A percentile compares a stretch with the other conserved stretches of the same genome.
Evolutionary conservation across 257 asterid genomes (phyloP).

Genomic region (Salvia splendens): DNA sequence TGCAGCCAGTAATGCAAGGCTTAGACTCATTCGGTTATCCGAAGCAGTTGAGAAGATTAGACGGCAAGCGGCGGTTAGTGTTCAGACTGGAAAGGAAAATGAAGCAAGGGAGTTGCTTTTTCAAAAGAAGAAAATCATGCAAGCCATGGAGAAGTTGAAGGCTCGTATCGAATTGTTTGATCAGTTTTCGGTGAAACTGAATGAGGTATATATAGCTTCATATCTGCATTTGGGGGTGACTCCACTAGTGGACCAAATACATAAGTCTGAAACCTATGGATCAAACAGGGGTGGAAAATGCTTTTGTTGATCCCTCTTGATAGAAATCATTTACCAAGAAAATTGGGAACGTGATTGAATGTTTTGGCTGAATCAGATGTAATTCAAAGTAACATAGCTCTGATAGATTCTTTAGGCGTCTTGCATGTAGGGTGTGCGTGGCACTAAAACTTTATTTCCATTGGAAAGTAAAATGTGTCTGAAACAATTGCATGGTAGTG

Average conservation of each 20-base stretch:
- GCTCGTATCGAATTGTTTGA: slow-evolving; percentile 77
- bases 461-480: not conserved
- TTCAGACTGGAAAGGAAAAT: slow-evolving; percentile 72
- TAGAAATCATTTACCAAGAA: slow-evolving; percentile 3
- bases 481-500: not conserved
- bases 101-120: slow-evolving; percentile 77
- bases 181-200: slow-evolving; percentile 67
- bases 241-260: slow-evolving; percentile 2
- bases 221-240: slow-evolving; percentile 19
- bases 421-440: not conserved
- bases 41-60: slow-evolving; percentile 91
- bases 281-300: not conserved
- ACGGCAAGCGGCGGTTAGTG: slow-evolving; percentile 70
- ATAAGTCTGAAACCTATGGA: not conserved
- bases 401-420: not conserved
- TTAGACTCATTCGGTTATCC: slow-evolving; percentile 77
- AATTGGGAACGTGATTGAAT: not conserved
- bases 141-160: slow-evolving; percentile 86
- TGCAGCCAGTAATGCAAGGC: slow-evolving; percentile 78
- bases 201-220: slow-evolving; percentile 61
- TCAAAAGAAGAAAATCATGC: slow-evolving; percentile 87
- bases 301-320: not conserved
- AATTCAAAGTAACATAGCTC: not conserved
- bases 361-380: not conserved
- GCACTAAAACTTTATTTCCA: not conserved